Percentiles rank a stretch among this genome's conserved stretches.
Evolutionary conservation across 2,329 filamentous ascomycete genomes (phyloP).

Genomic region (Cordyceps farinosa): DNA sequence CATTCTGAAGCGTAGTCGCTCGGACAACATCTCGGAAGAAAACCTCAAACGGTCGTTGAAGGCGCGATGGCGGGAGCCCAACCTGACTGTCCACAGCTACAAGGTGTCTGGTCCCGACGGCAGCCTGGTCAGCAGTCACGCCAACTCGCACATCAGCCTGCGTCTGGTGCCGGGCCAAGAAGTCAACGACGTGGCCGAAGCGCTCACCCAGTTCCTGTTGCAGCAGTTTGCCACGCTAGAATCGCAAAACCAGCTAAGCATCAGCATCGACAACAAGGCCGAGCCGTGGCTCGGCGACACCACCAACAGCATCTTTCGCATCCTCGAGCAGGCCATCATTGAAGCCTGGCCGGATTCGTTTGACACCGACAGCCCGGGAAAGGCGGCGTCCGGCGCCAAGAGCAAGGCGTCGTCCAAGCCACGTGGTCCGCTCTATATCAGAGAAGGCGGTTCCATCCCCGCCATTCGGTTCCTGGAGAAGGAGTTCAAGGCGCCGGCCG

Average conservation of each 20-base stretch:
- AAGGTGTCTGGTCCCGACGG: constrained; percentile 90
- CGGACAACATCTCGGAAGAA: constrained; percentile 55
- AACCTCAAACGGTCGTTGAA: constrained; percentile 81
- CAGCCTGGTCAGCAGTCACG: constrained; percentile 85
- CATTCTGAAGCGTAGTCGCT: constrained; percentile 69
- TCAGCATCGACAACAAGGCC: constrained; percentile 87
- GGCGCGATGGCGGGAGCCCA: constrained; percentile 92
- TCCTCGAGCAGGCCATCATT: constrained; percentile 79
- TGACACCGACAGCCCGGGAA: constrained; percentile 24
- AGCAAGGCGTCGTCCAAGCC: constrained; percentile 28
- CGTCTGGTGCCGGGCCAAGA: constrained; percentile 93
- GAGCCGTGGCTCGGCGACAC: constrained; percentile 96
- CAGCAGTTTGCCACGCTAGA: constrained; percentile 69
- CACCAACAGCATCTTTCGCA: constrained; percentile 84
- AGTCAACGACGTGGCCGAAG: constrained; percentile 68
- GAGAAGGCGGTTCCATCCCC: constrained; percentile 92
- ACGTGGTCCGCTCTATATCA: constrained; percentile 80
- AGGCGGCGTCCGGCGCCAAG: not conserved
- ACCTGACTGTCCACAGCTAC: constrained; percentile 88
- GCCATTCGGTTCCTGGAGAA: constrained; percentile 93
- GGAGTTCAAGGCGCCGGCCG: constrained; percentile 85
- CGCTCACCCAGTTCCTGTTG: constrained; percentile 64
- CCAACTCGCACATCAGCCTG: constrained; percentile 82
- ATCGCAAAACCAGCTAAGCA: constrained; percentile 74
- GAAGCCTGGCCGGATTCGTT: constrained; percentile 71